Evolutionary conservation across 2,329 filamentous ascomycete species (phyloP).

Genomic region (Boeremia exigua): DNA sequence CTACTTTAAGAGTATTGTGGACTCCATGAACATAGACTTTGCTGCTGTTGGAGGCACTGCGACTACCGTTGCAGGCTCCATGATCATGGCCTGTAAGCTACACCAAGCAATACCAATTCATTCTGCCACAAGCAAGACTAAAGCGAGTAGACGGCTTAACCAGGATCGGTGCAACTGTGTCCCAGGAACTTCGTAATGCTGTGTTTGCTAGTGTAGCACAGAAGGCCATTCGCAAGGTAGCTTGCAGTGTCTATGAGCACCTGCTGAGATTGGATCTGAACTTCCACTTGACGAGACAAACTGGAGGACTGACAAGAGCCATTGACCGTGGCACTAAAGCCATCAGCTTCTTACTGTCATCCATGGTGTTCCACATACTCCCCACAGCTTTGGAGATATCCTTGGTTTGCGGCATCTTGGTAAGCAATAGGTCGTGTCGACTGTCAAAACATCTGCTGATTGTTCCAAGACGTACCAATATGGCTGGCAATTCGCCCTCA

Average conservation of each 20-base stretch:
- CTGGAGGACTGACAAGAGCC: conserved; percentile 88
- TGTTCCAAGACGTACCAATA: conserved; percentile 81
- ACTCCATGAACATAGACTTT: conserved; percentile 96
- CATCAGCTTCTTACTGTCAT: conserved; percentile 94
- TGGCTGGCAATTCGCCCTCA: conserved; percentile 86
- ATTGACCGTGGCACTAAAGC: conserved; percentile 98
- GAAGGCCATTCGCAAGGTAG: conserved; percentile 91
- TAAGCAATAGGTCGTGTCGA: conserved; percentile 36
- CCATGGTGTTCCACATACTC: conserved; percentile 97
- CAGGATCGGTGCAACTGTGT: conserved; percentile 84
- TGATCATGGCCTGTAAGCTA: conserved; percentile 81
- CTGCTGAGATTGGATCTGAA: conserved; percentile 85
- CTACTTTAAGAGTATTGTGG: conserved; percentile 98
- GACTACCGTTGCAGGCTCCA: conserved; percentile 84
- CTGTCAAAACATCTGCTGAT: conserved; percentile 14
- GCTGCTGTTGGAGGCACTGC: conserved; percentile 85
- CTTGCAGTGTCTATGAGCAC: conserved; percentile 91
- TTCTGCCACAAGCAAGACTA: conserved; percentile 22
- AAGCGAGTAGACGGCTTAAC: conserved; percentile 72
- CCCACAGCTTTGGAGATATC: conserved; percentile 93
- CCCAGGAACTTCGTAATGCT: conserved; percentile 93
- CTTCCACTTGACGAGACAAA: conserved; percentile 94
- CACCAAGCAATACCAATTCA: conserved; percentile 13
- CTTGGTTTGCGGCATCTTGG: conserved; percentile 92
- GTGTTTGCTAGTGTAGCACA: conserved; percentile 97